Percentiles rank a stretch among this genome's conserved stretches.
Conservation (phyloP, 441 rosid genomes). For the Arabidopsis lyrata region DNA sequence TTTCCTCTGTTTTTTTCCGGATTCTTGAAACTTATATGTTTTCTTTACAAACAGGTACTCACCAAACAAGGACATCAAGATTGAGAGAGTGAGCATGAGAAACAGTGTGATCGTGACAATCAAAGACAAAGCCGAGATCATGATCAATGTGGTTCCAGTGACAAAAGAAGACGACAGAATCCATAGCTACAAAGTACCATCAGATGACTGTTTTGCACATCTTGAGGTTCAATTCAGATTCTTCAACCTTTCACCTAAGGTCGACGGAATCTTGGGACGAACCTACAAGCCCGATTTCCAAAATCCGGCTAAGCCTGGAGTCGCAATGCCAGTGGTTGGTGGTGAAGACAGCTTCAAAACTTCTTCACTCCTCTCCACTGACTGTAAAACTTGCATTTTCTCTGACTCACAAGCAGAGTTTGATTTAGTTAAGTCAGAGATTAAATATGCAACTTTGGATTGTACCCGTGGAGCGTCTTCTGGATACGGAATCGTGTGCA, state of each 20-base stretch:
- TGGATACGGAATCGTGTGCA: conserved; percentile 69
- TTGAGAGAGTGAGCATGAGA: conserved; percentile 63
- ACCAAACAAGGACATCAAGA: conserved; percentile 56
- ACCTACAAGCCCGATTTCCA: conserved; percentile 73
- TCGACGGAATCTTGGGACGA: conserved; percentile 76
- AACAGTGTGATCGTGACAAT: conserved; percentile 64
- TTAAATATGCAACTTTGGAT: conserved; percentile 50
- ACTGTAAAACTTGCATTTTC: conserved; percentile 63
- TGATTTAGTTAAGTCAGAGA: conserved; percentile 31
- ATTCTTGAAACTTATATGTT: conserved; percentile 32
- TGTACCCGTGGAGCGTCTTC: conserved; percentile 56
- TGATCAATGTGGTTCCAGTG: conserved; percentile 75
- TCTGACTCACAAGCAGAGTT: conserved; percentile 44
- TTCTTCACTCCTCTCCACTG: conserved; percentile 56
- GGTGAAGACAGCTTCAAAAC: conserved; percentile 71
- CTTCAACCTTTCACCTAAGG: conserved; percentile 61
- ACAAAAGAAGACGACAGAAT: conserved; percentile 77
- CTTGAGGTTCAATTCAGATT: conserved; percentile 74
- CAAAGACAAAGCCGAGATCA: conserved; percentile 61
- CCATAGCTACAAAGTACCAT: conserved; percentile 70
- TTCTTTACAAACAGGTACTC: conserved; percentile 35
- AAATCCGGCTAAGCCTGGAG: conserved; percentile 73
- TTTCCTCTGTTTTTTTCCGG: conserved; percentile 42
- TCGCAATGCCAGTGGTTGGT: conserved; percentile 76
- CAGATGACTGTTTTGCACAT: conserved; percentile 73